Percentiles rank a stretch among this genome's conserved stretches.
Conservation (phyloP, 768 basidiomycete genomes). For the Steccherinum ochraceum region DNA sequence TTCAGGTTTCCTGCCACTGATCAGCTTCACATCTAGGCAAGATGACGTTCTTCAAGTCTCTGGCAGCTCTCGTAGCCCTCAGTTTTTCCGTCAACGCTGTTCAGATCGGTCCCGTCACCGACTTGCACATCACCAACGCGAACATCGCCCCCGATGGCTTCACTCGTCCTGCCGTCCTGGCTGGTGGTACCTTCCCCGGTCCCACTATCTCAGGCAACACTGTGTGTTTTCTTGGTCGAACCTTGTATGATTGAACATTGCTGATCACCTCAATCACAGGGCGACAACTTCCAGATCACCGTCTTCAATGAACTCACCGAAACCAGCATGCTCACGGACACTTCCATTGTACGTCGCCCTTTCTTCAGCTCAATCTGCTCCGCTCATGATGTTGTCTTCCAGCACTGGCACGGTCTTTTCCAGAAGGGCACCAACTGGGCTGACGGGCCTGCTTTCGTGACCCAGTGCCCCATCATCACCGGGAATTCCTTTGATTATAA, state of each 20-base stretch:
- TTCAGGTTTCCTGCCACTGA: neutral
- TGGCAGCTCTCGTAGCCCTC: neutral
- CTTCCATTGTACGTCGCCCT: conserved; percentile 14
- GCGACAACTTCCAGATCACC: conserved; percentile 18
- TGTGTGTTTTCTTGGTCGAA: conserved; percentile 4
- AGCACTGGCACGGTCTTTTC: conserved; percentile 46
- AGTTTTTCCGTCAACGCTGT: neutral
- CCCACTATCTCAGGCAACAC: conserved; percentile 18
- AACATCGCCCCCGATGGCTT: conserved; percentile 28
- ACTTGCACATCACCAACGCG: conserved; percentile 20
- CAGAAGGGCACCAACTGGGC: conserved; percentile 37
- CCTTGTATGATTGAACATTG: neutral
- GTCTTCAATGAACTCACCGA: conserved; percentile 18
- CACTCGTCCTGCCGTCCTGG: conserved; percentile 15
- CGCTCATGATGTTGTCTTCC: neutral
- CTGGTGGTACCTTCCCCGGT: conserved; percentile 16
- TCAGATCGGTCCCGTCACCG: conserved; percentile 20
- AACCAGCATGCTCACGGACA: conserved; percentile 12
- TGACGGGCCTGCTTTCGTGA: conserved; percentile 43
- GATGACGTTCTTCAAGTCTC: neutral
- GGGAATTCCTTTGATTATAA: conserved; percentile 36
- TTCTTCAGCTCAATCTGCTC: neutral
- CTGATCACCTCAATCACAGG: conserved; percentile 5
- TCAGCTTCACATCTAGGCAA: neutral
- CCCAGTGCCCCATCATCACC: conserved; percentile 30